These are phyloP conservation scores for Lipomyces starkeyi DNA, from an alignment of 805 yeast species.

Conservation along the genomic window DNA sequence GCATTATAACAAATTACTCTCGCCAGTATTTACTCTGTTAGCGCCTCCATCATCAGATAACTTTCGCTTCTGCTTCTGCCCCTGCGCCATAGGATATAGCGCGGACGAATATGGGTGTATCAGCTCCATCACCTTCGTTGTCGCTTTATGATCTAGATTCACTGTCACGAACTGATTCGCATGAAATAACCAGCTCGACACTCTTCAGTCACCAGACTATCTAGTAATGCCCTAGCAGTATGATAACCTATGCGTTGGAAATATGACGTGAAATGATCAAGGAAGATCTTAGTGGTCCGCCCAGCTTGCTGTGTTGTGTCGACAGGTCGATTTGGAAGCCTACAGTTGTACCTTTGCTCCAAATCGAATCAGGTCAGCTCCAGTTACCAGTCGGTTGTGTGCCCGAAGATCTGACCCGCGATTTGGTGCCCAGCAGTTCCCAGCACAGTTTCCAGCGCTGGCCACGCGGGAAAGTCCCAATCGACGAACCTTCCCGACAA, in stretches of 20 bases:
- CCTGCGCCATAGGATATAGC: slow-evolving; percentile 15
- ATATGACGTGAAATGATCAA: neutral
- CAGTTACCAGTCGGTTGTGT: no score
- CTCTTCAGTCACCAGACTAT: neutral
- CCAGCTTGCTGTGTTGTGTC: neutral
- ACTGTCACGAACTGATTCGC: neutral
- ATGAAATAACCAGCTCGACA: neutral
- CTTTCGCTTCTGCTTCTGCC: slow-evolving; percentile 14
- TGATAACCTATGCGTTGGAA: neutral
- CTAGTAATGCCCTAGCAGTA: neutral
- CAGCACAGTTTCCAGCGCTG: no score
- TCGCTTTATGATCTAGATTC: neutral
- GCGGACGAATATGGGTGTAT: slow-evolving; percentile 8
- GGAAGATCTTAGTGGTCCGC: neutral
- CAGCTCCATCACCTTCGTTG: neutral
- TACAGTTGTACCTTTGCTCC: no score
- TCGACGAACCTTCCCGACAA: neutral
- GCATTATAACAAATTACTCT: neutral
- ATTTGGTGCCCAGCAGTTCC: neutral
- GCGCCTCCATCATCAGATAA: slow-evolving; percentile 8
- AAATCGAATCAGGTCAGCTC: no score
- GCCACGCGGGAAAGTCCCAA: neutral
- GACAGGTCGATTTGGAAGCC: no score
- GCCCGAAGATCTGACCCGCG: neutral
- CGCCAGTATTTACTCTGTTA: neutral